A percentile compares a stretch with the other conserved stretches of the same genome.
phyloP scores from a whole-genome alignment of 164 flowering plant species.

The Vitis rupestris region DNA sequence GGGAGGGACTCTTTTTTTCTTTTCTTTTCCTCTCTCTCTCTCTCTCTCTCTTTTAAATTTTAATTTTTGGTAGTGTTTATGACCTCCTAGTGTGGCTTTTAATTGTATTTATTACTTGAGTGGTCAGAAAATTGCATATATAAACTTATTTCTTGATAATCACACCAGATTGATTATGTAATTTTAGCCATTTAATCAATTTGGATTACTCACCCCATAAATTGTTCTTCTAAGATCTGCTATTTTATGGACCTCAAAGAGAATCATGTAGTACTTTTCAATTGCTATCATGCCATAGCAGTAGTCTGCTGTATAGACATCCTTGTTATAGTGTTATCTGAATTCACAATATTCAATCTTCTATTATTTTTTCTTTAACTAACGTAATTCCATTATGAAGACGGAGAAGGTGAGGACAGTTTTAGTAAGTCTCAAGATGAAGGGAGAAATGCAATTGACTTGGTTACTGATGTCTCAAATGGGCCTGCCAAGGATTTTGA shows the following conservation, averaged over 20 bases:
- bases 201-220: not conserved
- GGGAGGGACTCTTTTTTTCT: too few species aligned
- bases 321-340: not conserved
- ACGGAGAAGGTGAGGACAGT: conserved; percentile 21
- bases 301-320: not conserved
- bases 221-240: not conserved
- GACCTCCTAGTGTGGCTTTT: not conserved
- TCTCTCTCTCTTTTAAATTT: too few species aligned
- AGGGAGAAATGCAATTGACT: conserved; percentile 13
- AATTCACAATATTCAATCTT: not conserved
- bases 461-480: conserved; percentile 12
- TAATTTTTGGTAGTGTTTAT: too few species aligned
- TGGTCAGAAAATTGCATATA: not conserved
- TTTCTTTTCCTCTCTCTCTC: too few species aligned
- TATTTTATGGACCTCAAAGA: not conserved
- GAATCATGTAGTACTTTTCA: not conserved
- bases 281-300: not conserved
- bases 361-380: not conserved
- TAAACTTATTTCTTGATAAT: too few species aligned
- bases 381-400: conserved; percentile 14
- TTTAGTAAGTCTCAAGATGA: conserved; percentile 18
- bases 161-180: not conserved
- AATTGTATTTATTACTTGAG: not conserved
- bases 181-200: not conserved
- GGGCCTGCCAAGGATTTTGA: conserved; percentile 20